phyloP scores from a whole-genome alignment of 306 rosid species.

The Prunus kanzakura region DNA sequence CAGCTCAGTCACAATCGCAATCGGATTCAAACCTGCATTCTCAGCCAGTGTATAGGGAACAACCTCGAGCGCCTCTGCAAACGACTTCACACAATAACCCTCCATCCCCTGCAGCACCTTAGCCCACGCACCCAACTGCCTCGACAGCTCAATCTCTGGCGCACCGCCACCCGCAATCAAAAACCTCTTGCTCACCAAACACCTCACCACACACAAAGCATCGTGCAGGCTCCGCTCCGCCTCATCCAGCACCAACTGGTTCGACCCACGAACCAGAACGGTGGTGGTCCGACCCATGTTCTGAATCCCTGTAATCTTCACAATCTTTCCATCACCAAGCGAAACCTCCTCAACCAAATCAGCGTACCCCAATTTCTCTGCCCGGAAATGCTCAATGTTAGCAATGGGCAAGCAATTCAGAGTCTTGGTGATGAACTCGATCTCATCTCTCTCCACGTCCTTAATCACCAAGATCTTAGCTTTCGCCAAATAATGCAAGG shows the following conservation, averaged over 20 bases:
- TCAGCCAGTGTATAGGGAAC: constrained; percentile 92
- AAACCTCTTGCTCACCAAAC: constrained; percentile 85
- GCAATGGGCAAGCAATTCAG: constrained; percentile 91
- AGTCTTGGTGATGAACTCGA: constrained; percentile 94
- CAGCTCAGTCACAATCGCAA: constrained; percentile 91
- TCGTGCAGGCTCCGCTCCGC: constrained; percentile 96
- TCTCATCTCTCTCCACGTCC: constrained; percentile 96
- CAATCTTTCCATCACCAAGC: constrained; percentile 92
- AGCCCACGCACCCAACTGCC: constrained; percentile 99
- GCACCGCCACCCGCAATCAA: constrained; percentile 98
- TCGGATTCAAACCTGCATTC: constrained; percentile 94
- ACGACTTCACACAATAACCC: constrained; percentile 79
- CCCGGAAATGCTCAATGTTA: constrained; percentile 82
- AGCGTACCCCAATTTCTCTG: constrained; percentile 86
- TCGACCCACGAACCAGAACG: constrained; percentile 89
- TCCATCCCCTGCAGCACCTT: constrained; percentile 99
- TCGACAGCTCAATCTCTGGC: constrained; percentile 89
- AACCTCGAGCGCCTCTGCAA: constrained; percentile 98
- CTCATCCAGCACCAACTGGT: constrained; percentile 80
- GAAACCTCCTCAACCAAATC: constrained; percentile 92
- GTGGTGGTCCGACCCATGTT: constrained; percentile 92
- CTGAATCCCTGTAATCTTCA: constrained; percentile 83
- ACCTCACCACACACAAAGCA: constrained; percentile 94
- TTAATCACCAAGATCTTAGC: constrained; percentile 93
- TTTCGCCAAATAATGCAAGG: constrained; percentile 89